Percentiles rank a stretch among this genome's conserved stretches.
These are phyloP conservation scores for Wallacemonas rigidus DNA, from an alignment of 208 protist species.

Conservation along the genomic window DNA sequence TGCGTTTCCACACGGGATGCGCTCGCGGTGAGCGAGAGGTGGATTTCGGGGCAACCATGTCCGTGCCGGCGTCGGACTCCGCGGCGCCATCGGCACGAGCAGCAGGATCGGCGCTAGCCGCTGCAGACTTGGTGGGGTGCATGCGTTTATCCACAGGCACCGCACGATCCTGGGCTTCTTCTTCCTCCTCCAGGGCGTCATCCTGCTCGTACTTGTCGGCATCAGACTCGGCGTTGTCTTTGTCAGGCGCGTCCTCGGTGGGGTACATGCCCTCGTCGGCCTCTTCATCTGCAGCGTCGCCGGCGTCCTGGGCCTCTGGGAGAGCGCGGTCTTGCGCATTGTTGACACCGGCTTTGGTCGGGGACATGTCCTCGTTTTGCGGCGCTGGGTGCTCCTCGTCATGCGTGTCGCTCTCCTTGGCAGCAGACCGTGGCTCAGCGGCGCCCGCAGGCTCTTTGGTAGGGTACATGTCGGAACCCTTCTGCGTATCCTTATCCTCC, in stretches of 20 bases:
- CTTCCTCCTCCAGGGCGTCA: slow-evolving; percentile 5
- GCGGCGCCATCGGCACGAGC: not conserved
- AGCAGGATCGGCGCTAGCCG: not conserved
- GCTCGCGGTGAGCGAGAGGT: slow-evolving; percentile 9
- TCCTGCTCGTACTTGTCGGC: slow-evolving; percentile 10
- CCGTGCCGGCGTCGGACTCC: slow-evolving; percentile 17
- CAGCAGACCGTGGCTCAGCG: not conserved
- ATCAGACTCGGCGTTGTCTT: slow-evolving; percentile 16
- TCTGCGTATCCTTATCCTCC: not conserved
- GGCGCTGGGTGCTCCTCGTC: not conserved
- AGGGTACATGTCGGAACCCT: not conserved
- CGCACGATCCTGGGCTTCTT: not conserved
- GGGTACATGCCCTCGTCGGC: slow-evolving; percentile 17
- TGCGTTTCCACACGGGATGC: slow-evolving; percentile 11
- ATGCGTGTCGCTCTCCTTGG: not conserved
- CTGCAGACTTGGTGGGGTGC: slow-evolving; percentile 10
- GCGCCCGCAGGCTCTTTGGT: slow-evolving; percentile 13
- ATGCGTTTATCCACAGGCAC: not conserved
- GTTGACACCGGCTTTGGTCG: slow-evolving; percentile 9
- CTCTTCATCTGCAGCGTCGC: not conserved
- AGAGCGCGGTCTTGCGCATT: slow-evolving; percentile 2
- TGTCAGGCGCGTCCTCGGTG: slow-evolving; percentile 23
- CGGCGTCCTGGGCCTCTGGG: slow-evolving; percentile 14
- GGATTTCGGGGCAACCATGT: slow-evolving; percentile 12
- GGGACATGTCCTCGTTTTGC: slow-evolving; percentile 21